These are phyloP conservation scores for Aspergillus sp. DNA, from an alignment of 2,329 filamentous ascomycete genomes.

Conservation along the genomic window DNA sequence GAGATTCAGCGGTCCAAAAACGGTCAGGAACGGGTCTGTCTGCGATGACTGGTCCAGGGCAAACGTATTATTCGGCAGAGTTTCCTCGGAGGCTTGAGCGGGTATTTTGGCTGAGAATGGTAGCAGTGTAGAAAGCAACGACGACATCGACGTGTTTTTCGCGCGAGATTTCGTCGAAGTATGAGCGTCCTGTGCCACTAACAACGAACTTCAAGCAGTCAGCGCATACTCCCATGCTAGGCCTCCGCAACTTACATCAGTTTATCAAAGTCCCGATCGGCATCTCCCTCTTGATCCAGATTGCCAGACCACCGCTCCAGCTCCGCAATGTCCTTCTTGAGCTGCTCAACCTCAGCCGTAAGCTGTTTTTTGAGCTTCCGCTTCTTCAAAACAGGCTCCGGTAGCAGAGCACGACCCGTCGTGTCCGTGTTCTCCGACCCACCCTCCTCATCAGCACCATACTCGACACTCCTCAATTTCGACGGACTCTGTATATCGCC, in stretches of 20 bases:
- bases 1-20: slow-evolving; percentile 68
- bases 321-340: slow-evolving; percentile 59
- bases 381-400: slow-evolving; percentile 41
- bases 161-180: slow-evolving; percentile 15
- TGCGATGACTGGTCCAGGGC: slow-evolving; percentile 52
- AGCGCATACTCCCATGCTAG: slow-evolving; percentile 8
- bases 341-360: slow-evolving; percentile 52
- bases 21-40: slow-evolving; percentile 65
- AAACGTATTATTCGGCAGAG: slow-evolving; percentile 63
- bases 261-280: slow-evolving; percentile 29
- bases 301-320: slow-evolving; percentile 59
- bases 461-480: slow-evolving; percentile 21
- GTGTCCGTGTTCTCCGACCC: slow-evolving; percentile 4
- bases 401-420: slow-evolving; percentile 14
- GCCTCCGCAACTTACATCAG: slow-evolving; percentile 29
- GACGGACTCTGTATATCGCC: slow-evolving; percentile 28
- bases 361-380: slow-evolving; percentile 54
- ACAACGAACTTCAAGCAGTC: slow-evolving; percentile 27
- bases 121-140: slow-evolving; percentile 38
- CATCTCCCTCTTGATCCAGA: slow-evolving; percentile 39
- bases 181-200: slow-evolving; percentile 23
- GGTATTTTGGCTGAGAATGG: slow-evolving; percentile 35
- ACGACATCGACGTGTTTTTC: slow-evolving; percentile 29
- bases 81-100: slow-evolving; percentile 25
- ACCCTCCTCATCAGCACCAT: slow-evolving; percentile 12